Base-by-base conservation (phyloP, 108 stramenopile genomes). In the Nitzschia sp. region DNA sequence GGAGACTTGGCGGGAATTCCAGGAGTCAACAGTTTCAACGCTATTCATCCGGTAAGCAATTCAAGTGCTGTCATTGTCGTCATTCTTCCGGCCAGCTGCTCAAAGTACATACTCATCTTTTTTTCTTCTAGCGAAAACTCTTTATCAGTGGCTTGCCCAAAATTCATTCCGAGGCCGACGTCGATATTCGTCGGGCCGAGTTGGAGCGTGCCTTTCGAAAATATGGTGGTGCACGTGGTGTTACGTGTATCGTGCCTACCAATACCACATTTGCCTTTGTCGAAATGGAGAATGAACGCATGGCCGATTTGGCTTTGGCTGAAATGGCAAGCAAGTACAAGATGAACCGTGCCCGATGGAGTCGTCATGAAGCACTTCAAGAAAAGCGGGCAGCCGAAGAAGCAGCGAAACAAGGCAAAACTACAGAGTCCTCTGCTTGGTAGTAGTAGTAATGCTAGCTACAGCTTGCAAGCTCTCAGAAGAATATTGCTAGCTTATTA, bases 141-240 rank as follows among this genome's bases (percentile, higher is more conserved):
- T 94, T 94, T 70, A 58, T 94, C 60, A 79, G 76, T 34, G 77
- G 74, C 31, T 72, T 94, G n/a, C 36, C 81, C 31, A 86, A 83
- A 45, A 76, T 94, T 26, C 59, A 42, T 25, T 58, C 85, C 15
- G 79, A 89, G n/a, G 70, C 84, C 17, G 90, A 94, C 33, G 76
- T 94, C 51, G 93, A 94, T 25, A 51, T 90, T 28, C 90, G 93
- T 4, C 78, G 85, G 28, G 93, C 93, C 23, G 87, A 90, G 68
- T 58, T 94, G 56, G 93, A 94, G 75, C 88, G 93, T 18, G 90
- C 88, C 9, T 94, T 94, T 72, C 85, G 87, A 2, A 86, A 88
- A 67, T 94, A 90, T 75, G 93, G 93, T 54, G 93, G 93, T 42
- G 77, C 82, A 15, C 79, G 75, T 9, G 88, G 93, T 53, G 88